These are phyloP conservation scores for Neopestalotiopsis sp. DNA, from an alignment of 2,329 filamentous ascomycete species.

Conservation along the genomic window DNA sequence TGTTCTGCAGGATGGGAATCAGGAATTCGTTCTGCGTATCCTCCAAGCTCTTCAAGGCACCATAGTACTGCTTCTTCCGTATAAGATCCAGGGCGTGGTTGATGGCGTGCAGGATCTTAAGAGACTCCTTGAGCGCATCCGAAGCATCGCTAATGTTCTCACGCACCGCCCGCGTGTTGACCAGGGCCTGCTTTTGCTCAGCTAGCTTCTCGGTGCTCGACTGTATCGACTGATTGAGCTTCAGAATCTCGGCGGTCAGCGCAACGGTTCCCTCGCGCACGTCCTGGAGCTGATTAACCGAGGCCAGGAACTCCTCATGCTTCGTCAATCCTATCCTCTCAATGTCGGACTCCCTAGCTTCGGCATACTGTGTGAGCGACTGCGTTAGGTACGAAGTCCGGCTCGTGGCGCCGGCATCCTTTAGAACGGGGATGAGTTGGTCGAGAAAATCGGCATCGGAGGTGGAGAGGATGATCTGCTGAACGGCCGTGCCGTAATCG, in stretches of 20 bases:
- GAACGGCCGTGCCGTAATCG: slow-evolving; percentile 41
- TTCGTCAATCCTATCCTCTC: slow-evolving; percentile 94
- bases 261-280: slow-evolving; percentile 90
- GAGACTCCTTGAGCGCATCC: slow-evolving; percentile 84
- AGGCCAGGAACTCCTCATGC: slow-evolving; percentile 94
- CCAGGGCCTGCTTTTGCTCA: slow-evolving; percentile 90
- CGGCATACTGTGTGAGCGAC: slow-evolving; percentile 80
- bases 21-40: slow-evolving; percentile 96
- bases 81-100: slow-evolving; percentile 95
- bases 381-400: slow-evolving; percentile 76
- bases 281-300: slow-evolving; percentile 90
- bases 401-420: slow-evolving; percentile 82
- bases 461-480: slow-evolving; percentile 88
- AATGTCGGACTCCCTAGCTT: slow-evolving; percentile 88
- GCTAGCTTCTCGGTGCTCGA: slow-evolving; percentile 92
- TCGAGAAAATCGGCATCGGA: slow-evolving; percentile 95
- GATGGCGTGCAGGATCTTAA: slow-evolving; percentile 89
- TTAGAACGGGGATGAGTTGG: slow-evolving; percentile 91
- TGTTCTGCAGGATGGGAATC: slow-evolving; percentile 71
- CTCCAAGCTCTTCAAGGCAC: slow-evolving; percentile 89
- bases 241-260: slow-evolving; percentile 88
- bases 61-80: slow-evolving; percentile 93
- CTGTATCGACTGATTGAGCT: slow-evolving; percentile 94
- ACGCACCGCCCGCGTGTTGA: slow-evolving; percentile 88
- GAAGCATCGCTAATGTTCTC: slow-evolving; percentile 96